A percentile compares a stretch with the other conserved stretches of the same genome.
These are phyloP conservation scores for Suhomyces sp. DNA, from an alignment of 805 yeast species.

Conservation along the genomic window DNA sequence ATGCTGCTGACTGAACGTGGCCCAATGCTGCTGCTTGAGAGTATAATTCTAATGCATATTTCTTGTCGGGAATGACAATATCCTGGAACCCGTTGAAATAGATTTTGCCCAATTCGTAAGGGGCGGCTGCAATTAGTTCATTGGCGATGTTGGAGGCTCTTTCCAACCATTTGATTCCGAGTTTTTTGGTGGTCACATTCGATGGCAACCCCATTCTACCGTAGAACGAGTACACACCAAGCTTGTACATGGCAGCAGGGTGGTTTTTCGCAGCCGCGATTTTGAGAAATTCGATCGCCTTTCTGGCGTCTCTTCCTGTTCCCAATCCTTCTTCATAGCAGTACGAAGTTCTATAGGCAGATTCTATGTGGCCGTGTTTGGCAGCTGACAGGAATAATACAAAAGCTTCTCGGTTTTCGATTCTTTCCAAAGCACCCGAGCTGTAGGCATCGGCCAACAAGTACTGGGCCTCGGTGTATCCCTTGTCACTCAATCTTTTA, in stretches of 20 bases:
- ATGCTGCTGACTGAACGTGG: conserved; percentile 73
- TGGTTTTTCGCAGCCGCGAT: conserved; percentile 89
- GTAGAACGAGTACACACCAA: conserved; percentile 83
- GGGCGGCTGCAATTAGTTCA: conserved; percentile 87
- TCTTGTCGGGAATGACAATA: conserved; percentile 76
- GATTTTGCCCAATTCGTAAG: conserved; percentile 85
- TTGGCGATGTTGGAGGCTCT: conserved; percentile 84
- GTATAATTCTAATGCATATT: conserved; percentile 81
- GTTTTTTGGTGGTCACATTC: conserved; percentile 67
- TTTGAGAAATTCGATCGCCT: conserved; percentile 77
- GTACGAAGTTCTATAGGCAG: conserved; percentile 86
- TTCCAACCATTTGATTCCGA: conserved; percentile 89
- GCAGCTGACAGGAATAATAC: conserved; percentile 82
- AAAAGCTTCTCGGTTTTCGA: conserved; percentile 76
- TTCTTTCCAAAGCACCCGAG: conserved; percentile 78
- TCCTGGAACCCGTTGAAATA: conserved; percentile 83
- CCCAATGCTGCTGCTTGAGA: conserved; percentile 88
- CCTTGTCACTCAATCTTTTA: conserved; percentile 70
- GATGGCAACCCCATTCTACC: conserved; percentile 77
- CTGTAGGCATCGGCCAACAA: conserved; percentile 86
- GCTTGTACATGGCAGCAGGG: conserved; percentile 94
- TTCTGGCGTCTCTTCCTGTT: conserved; percentile 80
- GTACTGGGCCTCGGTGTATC: conserved; percentile 88
- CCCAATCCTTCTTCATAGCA: conserved; percentile 96
- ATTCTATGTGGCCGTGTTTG: conserved; percentile 87